Percentiles rank a stretch among this genome's conserved stretches.
These are phyloP conservation scores for Lonicera japonica DNA, from an alignment of 129 eudicot genomes.

Conservation along the genomic window DNA sequence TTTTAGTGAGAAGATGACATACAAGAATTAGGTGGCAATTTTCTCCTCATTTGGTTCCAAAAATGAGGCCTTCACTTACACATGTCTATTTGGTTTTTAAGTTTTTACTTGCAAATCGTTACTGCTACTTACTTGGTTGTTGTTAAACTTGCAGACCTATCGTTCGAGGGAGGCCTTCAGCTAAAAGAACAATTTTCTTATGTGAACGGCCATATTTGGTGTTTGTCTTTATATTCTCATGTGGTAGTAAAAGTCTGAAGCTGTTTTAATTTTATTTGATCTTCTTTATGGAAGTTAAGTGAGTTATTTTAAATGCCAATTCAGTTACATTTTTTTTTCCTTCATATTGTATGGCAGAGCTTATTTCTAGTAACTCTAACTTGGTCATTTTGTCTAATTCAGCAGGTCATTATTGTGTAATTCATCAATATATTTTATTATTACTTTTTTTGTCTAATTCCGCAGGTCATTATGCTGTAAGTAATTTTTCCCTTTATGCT, in stretches of 20 bases:
- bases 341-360: too few relatives aligned
- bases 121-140: conserved; percentile 8
- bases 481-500: too few relatives aligned
- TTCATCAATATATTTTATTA: too few relatives aligned
- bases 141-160: conserved; percentile 62
- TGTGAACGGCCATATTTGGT: conserved; percentile 92
- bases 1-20: conserved; percentile 85
- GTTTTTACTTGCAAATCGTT: neutral
- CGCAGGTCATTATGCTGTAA: too few relatives aligned
- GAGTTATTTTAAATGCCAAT: conserved; percentile 5
- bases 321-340: too few relatives aligned
- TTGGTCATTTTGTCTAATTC: too few relatives aligned
- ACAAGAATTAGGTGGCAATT: conserved; percentile 66
- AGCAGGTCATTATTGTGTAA: too few relatives aligned
- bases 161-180: conserved; percentile 94
- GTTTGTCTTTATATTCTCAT: conserved; percentile 54
- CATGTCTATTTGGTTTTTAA: conserved; percentile 29
- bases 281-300: neutral
- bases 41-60: conserved; percentile 94
- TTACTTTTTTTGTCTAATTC: too few relatives aligned
- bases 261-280: neutral
- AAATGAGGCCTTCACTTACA: conserved; percentile 97
- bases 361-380: too few relatives aligned
- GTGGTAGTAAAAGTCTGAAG: conserved; percentile 32
- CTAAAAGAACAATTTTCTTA: conserved; percentile 71